Conservation (phyloP, 345 rosid species). For the Isatis tinctoria region DNA sequence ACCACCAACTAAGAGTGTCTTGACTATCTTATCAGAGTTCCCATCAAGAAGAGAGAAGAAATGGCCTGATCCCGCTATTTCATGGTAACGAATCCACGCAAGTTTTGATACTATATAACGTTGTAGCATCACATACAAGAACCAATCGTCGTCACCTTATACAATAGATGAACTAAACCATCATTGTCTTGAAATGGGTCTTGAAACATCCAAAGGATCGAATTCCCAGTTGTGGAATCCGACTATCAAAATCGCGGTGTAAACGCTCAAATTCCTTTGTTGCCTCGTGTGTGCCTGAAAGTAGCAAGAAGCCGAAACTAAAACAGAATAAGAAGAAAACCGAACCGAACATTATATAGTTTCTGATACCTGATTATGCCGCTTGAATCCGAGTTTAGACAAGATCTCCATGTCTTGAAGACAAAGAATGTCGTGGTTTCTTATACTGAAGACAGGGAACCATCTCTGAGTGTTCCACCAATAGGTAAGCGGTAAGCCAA, state of each 20-base stretch:
- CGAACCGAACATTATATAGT: not conserved
- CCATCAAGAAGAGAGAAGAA: not conserved
- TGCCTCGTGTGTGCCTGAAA: constrained; percentile 17
- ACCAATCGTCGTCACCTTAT: constrained; percentile 58
- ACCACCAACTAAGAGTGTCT: not conserved
- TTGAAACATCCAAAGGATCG: constrained; percentile 49
- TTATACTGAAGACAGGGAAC: not conserved
- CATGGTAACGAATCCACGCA: not conserved
- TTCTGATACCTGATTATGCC: not conserved
- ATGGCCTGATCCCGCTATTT: not conserved
- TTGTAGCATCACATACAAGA: not conserved
- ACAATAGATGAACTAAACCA: constrained; percentile 52
- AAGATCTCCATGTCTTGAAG: not conserved
- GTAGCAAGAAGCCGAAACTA: too few relatives aligned
- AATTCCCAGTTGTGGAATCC: constrained; percentile 67
- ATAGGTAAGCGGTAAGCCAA: not conserved
- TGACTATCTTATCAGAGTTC: not conserved
- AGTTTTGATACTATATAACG: not conserved
- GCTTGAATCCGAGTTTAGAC: not conserved
- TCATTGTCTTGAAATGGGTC: constrained; percentile 54
- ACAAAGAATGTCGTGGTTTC: not conserved
- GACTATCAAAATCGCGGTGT: constrained; percentile 45
- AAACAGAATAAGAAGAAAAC: not conserved
- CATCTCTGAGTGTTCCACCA: not conserved
- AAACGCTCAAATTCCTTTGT: constrained; percentile 64